Base-by-base conservation (phyloP, 83 land plant genomes). In the Larix sibirica region DNA sequence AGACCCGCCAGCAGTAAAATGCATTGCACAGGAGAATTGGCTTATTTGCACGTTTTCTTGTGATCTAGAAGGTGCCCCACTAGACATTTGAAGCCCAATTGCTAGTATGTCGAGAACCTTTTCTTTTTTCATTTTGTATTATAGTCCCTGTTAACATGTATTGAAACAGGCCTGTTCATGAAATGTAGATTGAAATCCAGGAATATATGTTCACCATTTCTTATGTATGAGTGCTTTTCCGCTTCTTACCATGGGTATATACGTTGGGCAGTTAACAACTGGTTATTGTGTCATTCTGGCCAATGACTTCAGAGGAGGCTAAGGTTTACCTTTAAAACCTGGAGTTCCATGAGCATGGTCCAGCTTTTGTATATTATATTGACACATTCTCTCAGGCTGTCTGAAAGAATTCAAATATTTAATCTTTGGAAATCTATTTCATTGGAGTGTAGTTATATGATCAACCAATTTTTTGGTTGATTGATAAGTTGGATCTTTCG, bases 91-190 rank as follows among this genome's bases (percentile, higher is more conserved):
- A 70, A 70, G 38, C 18, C 76, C 50, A 7, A 13, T 71, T 40
- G 2, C 9, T 4, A 6, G 24, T 42, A 71, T n/a, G 50, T 42
- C 24, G 42, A 40, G n/a, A 71, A 71, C 50, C 50, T 71, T 71
- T 71, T 42, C 24, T 18, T 71, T 38, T 18, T 18, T 71, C 54
- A 71, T 71, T 71, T 71, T 71, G 76, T 71, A 71, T 40, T 71
- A 71, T 40, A 71, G 54, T 40, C 4, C 47, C 54, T 10, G 20
- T 68, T 68, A 14, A 31, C 36, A 33, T 68, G 73, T 33, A 68
- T 42, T 47, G 42, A 71, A 13, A 44, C 23, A 71, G 12, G 23
- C 47, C 3, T 71, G 23, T 71, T 33, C 75, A 71, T 38, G 36
- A n/a, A 9, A 70, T 70, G 75, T 17, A 70, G 6, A 42, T 4